Conservation (phyloP, 2,329 filamentous ascomycete genomes). For the Colletotrichum destructivum region DNA sequence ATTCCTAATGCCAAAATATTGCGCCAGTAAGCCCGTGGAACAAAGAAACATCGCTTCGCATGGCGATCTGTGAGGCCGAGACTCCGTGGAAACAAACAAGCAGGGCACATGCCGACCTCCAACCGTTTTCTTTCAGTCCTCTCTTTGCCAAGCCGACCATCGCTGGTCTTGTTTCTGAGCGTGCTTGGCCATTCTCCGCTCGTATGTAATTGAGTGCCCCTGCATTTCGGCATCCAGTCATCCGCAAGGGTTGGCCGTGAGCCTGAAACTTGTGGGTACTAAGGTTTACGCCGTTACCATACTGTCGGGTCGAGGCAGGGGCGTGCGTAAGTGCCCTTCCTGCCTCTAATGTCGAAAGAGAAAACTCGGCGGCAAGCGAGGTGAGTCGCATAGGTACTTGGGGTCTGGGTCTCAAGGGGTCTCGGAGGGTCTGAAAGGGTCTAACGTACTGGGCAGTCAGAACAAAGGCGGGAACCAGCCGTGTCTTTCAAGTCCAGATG, state of each 20-base stretch:
- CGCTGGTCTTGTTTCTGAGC: no score
- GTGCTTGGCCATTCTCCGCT: no score
- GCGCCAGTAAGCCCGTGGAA: not conserved
- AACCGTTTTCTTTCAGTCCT: not conserved
- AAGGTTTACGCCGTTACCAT: conserved; percentile 14
- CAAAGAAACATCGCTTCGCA: not conserved
- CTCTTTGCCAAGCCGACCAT: not conserved
- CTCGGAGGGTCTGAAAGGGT: no score
- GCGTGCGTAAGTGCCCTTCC: not conserved
- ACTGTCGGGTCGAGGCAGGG: conserved; percentile 4
- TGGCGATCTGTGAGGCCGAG: not conserved
- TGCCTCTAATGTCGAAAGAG: not conserved
- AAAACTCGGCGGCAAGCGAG: not conserved
- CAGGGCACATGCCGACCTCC: not conserved
- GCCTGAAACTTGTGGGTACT: conserved; percentile 14
- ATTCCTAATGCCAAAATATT: not conserved
- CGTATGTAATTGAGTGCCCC: no score
- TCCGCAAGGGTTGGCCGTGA: no score
- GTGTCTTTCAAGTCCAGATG: not conserved
- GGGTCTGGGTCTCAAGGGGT: no score
- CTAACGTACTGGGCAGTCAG: no score
- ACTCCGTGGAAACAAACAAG: not conserved
- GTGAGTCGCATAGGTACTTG: no score
- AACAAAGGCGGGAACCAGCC: no score
- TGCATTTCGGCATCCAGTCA: no score